A percentile compares a stretch with the other conserved stretches of the same genome.
These are phyloP conservation scores for Rhizodiscina lignyota DNA, from an alignment of 495 filamentous ascomycete species.

Conservation along the genomic window DNA sequence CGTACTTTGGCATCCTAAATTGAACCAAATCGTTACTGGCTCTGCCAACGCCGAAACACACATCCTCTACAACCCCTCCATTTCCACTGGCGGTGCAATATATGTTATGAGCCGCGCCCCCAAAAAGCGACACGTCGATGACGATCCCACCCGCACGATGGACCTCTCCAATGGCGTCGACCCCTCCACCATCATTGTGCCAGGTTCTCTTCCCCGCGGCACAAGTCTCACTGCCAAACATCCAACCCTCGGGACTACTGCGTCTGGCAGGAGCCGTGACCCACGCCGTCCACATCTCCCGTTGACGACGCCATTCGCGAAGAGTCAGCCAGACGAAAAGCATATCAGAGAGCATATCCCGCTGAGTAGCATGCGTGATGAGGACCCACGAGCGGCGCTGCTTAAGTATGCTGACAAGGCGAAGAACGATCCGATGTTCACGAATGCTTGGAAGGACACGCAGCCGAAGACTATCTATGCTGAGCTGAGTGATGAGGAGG, in stretches of 20 bases:
- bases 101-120: slow-evolving; percentile 84
- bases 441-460: slow-evolving; percentile 78
- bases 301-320: slow-evolving; percentile 75
- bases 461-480: slow-evolving; percentile 89
- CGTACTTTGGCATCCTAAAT: slow-evolving; percentile 79
- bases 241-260: slow-evolving; percentile 55
- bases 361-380: slow-evolving; percentile 86
- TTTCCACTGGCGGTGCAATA: slow-evolving; percentile 66
- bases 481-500: slow-evolving; percentile 83
- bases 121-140: slow-evolving; percentile 87
- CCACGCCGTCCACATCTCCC: slow-evolving; percentile 70
- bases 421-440: slow-evolving; percentile 86
- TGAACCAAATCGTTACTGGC: slow-evolving; percentile 92
- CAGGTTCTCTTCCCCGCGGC: slow-evolving; percentile 34
- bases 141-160: slow-evolving; percentile 70
- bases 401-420: slow-evolving; percentile 91
- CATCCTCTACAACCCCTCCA: slow-evolving; percentile 74
- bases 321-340: slow-evolving; percentile 76
- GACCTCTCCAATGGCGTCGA: slow-evolving; percentile 64
- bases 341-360: slow-evolving; percentile 80
- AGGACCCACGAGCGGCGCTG: slow-evolving; percentile 87
- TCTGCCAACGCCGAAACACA: slow-evolving; percentile 80
- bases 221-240: slow-evolving; percentile 46
- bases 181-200: slow-evolving; percentile 62
- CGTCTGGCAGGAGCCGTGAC: slow-evolving; percentile 64